Base-by-base conservation (phyloP, 331 rosid genomes). In the Stylosanthes scabra region DNA sequence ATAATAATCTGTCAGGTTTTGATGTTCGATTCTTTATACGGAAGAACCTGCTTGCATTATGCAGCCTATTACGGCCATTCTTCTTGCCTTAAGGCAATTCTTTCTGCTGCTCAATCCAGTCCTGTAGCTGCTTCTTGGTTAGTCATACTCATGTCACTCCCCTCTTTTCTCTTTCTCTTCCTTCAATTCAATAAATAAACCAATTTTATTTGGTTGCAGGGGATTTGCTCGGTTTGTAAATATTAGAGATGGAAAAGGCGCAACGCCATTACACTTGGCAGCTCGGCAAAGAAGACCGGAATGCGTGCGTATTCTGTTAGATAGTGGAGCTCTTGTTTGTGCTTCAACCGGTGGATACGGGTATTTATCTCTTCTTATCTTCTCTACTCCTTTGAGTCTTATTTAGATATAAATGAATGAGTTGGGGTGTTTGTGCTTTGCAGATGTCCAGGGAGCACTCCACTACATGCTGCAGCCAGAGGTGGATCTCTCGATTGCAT, bases 11-110 rank as follows among this genome's bases (percentile, higher is more conserved):
- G n/a, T n/a, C n/a, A n/a, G n/a, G n/a, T 91, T n/a, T 93, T 93
- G 68, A 86, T 82, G 97, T 93, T 93, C 82, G 98, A 93, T 86
- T 83, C 95, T 0, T 72, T 84, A 44, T 40, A 83, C 20, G 87
- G 97, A 78, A 82, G 98, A 84, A 94, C 98, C 46, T 94, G 97
- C 70, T 84, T 94, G 90, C 98, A 94, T 81, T 88, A 91, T 81
- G 91, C 97, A 6, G 94, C 96, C 9, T 88, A 91, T 59, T 85
- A 89, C 40, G 98, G 96, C 65, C 97, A 94, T 80, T 83, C 80
- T 60, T 83, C 82, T 83, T 91, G 98, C 75, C 88, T 94, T 27
- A 71, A 88, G 60, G 93, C 91, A 63, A 88, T 91, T 82, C 88
- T 94, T 55, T 88, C 91, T 8, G 79, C 95, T 37, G 95, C 96